Conservation (phyloP, 2,329 filamentous ascomycete genomes). For the Westerdykella aurantiaca region DNA sequence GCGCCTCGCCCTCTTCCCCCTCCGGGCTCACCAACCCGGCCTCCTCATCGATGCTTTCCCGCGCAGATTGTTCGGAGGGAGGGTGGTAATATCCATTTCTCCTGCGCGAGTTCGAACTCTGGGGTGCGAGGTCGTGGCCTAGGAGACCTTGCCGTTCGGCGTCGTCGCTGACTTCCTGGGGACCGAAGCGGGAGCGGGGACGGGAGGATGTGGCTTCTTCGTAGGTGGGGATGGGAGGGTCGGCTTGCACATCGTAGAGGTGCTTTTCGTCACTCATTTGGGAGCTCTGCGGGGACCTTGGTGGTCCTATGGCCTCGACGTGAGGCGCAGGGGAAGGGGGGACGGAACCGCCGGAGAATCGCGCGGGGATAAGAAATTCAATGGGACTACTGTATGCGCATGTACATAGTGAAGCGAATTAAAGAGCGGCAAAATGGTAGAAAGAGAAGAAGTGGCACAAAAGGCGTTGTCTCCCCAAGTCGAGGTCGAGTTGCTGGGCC, state of each 20-base stretch:
- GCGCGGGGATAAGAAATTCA: conserved; percentile 3
- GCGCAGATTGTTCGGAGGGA: conserved; percentile 77
- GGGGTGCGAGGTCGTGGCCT: conserved; percentile 43
- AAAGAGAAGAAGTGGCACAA: conserved; percentile 1
- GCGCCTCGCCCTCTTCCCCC: conserved; percentile 46
- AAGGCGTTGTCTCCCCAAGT: neutral
- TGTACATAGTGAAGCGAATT: conserved; percentile 19
- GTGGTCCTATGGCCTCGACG: conserved; percentile 11
- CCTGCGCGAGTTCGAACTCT: conserved; percentile 18
- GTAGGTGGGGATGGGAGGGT: conserved; percentile 72
- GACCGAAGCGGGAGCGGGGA: conserved; percentile 47
- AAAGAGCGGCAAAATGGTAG: conserved; percentile 13
- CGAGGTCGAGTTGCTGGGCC: neutral
- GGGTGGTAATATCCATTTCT: conserved; percentile 57
- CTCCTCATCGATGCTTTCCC: conserved; percentile 52
- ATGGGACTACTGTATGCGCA: conserved; percentile 19
- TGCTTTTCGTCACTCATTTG: conserved; percentile 40
- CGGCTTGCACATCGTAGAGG: conserved; percentile 40
- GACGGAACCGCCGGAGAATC: conserved; percentile 3
- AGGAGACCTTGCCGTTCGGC: conserved; percentile 74
- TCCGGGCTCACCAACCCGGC: conserved; percentile 46
- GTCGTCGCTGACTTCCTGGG: conserved; percentile 60
- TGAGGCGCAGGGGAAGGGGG: conserved; percentile 3
- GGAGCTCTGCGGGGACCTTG: conserved; percentile 7
- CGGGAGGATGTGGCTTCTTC: conserved; percentile 68